Evolutionary conservation across 495 filamentous ascomycete species (phyloP).

Genomic region (Recurvomyces mirabilis): DNA sequence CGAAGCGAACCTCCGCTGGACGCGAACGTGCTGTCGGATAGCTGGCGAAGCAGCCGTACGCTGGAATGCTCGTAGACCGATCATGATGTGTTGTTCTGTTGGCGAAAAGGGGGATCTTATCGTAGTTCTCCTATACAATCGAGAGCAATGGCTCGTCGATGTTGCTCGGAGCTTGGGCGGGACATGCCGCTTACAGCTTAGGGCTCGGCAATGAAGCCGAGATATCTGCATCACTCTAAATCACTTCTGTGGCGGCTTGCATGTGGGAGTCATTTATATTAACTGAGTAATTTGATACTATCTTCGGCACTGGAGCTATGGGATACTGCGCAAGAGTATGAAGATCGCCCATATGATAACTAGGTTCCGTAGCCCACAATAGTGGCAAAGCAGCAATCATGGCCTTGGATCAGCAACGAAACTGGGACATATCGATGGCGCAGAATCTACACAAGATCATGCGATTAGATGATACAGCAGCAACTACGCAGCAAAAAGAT

Average conservation of each 20-base stretch:
- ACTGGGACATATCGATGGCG: slow-evolving; percentile 20
- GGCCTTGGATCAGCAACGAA: slow-evolving; percentile 16
- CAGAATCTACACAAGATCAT: slow-evolving; percentile 7
- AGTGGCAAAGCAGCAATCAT: slow-evolving; percentile 1
- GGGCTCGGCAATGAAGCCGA: too few species aligned
- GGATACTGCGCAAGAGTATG: too few species aligned
- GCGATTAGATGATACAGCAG: neutral
- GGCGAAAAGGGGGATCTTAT: neutral
- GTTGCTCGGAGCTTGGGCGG: neutral
- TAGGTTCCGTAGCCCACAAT: too few species aligned
- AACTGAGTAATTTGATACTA: too few species aligned
- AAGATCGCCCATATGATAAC: too few species aligned
- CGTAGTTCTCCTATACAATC: neutral
- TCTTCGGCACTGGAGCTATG: too few species aligned
- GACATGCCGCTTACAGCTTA: neutral
- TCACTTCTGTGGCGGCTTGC: too few species aligned
- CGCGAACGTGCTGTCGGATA: slow-evolving; percentile 2
- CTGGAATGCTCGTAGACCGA: slow-evolving; percentile 14
- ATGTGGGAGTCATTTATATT: too few species aligned
- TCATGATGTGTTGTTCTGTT: slow-evolving; percentile 2
- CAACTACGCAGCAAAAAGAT: neutral
- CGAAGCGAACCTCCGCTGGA: neutral
- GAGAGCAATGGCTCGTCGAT: neutral
- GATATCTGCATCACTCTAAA: too few species aligned
- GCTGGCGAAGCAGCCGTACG: slow-evolving; percentile 2